Evolutionary conservation across 116 monocot genomes (phyloP).

Genomic region (Phalaenopsis hybrid): DNA sequence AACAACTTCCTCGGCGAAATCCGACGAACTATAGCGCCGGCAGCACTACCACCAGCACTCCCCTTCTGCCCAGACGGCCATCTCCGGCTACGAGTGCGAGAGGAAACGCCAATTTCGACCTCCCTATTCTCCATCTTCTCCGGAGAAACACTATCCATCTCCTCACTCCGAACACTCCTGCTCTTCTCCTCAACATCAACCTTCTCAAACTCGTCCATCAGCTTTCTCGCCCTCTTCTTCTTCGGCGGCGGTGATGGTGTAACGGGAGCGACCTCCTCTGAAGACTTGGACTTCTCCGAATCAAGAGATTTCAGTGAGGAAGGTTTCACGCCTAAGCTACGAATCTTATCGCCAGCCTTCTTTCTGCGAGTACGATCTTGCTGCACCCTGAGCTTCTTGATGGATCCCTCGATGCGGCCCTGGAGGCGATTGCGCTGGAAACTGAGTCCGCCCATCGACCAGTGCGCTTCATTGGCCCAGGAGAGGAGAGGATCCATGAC

Average conservation of each 20-base stretch:
- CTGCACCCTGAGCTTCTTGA: constrained; percentile 54
- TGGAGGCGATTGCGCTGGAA: constrained; percentile 70
- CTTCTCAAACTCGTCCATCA: constrained; percentile 31
- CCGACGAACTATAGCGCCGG: background rate
- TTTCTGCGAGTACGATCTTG: background rate
- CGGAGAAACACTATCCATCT: background rate
- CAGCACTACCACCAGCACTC: background rate
- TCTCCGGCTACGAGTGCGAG: background rate
- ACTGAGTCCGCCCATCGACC: constrained; percentile 90
- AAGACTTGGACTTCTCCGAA: constrained; percentile 6
- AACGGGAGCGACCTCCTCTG: constrained; percentile 4
- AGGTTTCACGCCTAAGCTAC: constrained; percentile 9
- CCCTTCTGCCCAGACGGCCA: background rate
- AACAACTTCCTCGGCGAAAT: constrained; percentile 9
- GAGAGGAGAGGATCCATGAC: constrained; percentile 64
- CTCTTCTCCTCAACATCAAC: constrained; percentile 15
- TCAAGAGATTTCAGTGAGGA: background rate
- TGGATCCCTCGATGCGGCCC: constrained; percentile 83
- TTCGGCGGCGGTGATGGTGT: background rate
- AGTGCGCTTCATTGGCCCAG: constrained; percentile 88
- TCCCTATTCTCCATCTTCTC: background rate
- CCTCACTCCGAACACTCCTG: background rate
- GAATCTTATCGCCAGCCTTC: background rate
- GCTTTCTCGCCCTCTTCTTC: constrained; percentile 25
- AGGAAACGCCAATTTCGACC: background rate